Conservation (phyloP, 2,329 filamentous ascomycete genomes). For the Apiospora arundinis region DNA sequence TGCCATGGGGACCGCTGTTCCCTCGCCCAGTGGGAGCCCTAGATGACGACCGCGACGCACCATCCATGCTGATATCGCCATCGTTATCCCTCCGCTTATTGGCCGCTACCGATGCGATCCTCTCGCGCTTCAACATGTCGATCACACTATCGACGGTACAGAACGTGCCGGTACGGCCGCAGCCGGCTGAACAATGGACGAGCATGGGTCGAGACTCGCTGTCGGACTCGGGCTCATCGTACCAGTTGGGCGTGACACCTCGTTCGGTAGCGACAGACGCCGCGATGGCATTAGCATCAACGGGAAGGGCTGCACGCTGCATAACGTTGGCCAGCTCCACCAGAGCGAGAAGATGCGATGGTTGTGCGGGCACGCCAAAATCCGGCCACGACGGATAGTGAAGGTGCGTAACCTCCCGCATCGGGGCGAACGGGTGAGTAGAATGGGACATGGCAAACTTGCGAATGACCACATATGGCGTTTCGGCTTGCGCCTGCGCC, state of each 20-base stretch:
- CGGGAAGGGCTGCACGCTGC: conserved; percentile 63
- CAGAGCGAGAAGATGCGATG: conserved; percentile 82
- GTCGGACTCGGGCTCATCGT: conserved; percentile 65
- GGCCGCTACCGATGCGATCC: conserved; percentile 42
- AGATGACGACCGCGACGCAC: conserved; percentile 38
- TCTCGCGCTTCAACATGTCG: conserved; percentile 94
- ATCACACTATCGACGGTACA: conserved; percentile 96
- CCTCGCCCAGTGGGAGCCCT: conserved; percentile 27
- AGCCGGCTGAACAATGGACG: conserved; percentile 95
- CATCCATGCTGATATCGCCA: conserved; percentile 55
- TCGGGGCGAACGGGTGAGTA: conserved; percentile 78
- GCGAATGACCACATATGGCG: conserved; percentile 80
- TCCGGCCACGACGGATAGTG: conserved; percentile 98
- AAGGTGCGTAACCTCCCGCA: conserved; percentile 92
- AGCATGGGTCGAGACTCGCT: conserved; percentile 71
- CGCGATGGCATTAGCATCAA: conserved; percentile 50
- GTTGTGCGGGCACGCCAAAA: conserved; percentile 90
- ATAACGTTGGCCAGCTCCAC: conserved; percentile 87
- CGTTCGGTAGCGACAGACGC: conserved; percentile 37
- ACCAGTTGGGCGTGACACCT: conserved; percentile 50
- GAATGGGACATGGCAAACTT: conserved; percentile 85
- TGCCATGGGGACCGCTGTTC: neutral
- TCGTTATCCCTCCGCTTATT: conserved; percentile 43
- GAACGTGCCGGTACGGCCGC: conserved; percentile 93
- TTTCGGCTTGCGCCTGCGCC: conserved; percentile 51